Conservation (phyloP, 208 protist species). For the Trypanosoma cruzi region DNA sequence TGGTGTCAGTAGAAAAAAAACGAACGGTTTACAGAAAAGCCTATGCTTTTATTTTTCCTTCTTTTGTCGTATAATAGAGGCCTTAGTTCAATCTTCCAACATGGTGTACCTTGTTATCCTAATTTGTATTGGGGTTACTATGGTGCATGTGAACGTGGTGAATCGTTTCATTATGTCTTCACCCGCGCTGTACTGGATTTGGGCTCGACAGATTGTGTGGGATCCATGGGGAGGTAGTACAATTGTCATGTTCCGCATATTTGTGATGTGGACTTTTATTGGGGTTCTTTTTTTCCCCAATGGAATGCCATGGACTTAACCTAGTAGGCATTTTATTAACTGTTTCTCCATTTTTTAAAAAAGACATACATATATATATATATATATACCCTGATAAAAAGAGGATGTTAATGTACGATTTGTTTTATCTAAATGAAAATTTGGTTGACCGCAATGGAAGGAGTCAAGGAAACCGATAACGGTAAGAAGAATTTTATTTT, state of each 20-base stretch:
- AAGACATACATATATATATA: too few species aligned
- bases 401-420: too few species aligned
- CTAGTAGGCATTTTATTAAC: constrained; percentile 13
- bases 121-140: constrained; percentile 43
- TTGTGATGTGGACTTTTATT: constrained; percentile 49
- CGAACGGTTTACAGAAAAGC: background rate
- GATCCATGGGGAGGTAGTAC: constrained; percentile 31
- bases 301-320: constrained; percentile 78
- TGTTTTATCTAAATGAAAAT: too few species aligned
- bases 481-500: too few species aligned
- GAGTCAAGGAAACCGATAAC: too few species aligned
- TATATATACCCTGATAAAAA: too few species aligned
- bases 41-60: background rate
- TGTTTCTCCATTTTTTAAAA: too few species aligned
- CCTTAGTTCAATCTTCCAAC: constrained; percentile 51
- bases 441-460: too few species aligned
- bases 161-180: constrained; percentile 74
- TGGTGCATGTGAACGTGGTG: constrained; percentile 81
- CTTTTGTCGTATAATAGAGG: constrained; percentile 10
- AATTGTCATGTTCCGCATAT: constrained; percentile 47
- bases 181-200: constrained; percentile 71
- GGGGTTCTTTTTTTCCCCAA: constrained; percentile 75
- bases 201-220: constrained; percentile 46
- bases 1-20: background rate
- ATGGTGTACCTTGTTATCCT: constrained; percentile 50